Percentiles rank a stretch among this genome's conserved stretches.
phyloP scores from a whole-genome alignment of 2,329 filamentous ascomycete species.

The Penicillium sp. region DNA sequence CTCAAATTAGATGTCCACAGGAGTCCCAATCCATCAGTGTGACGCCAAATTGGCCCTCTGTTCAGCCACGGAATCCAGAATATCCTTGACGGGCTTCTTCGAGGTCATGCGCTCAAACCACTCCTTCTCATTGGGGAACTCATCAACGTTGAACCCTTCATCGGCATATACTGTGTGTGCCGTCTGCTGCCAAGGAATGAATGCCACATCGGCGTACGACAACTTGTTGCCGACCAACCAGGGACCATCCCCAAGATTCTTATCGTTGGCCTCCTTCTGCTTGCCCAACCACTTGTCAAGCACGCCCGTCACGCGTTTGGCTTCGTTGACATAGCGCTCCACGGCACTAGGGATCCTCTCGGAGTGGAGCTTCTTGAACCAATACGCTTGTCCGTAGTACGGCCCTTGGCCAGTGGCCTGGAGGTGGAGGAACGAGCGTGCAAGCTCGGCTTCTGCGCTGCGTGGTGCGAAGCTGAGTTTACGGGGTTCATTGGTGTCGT shows the following conservation, averaged over 20 bases:
- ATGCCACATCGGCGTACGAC: slow-evolving; percentile 45
- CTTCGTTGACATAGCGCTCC: slow-evolving; percentile 46
- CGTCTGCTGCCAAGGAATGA: slow-evolving; percentile 35
- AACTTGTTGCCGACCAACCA: slow-evolving; percentile 47
- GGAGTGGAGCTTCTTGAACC: slow-evolving; percentile 43
- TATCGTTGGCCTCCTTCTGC: slow-evolving; percentile 10
- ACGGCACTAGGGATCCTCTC: slow-evolving; percentile 44
- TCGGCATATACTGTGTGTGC: neutral
- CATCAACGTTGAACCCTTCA: slow-evolving; percentile 6
- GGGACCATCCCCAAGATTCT: slow-evolving; percentile 5
- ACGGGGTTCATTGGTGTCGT: slow-evolving; percentile 40
- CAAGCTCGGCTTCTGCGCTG: slow-evolving; percentile 39
- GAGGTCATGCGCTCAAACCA: slow-evolving; percentile 21
- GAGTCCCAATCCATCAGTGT: neutral
- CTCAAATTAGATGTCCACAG: neutral
- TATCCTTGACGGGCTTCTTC: slow-evolving; percentile 3
- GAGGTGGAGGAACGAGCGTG: slow-evolving; percentile 49
- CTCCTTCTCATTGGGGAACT: slow-evolving; percentile 13
- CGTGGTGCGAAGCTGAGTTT: slow-evolving; percentile 38
- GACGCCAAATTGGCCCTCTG: neutral
- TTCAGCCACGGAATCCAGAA: slow-evolving; percentile 1
- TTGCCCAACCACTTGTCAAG: slow-evolving; percentile 42
- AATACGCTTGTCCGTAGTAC: slow-evolving; percentile 50
- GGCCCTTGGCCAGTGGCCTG: slow-evolving; percentile 51
- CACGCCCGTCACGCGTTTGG: slow-evolving; percentile 45